Base-by-base conservation (phyloP, 768 basidiomycete genomes). In the Podaxis sp. region DNA sequence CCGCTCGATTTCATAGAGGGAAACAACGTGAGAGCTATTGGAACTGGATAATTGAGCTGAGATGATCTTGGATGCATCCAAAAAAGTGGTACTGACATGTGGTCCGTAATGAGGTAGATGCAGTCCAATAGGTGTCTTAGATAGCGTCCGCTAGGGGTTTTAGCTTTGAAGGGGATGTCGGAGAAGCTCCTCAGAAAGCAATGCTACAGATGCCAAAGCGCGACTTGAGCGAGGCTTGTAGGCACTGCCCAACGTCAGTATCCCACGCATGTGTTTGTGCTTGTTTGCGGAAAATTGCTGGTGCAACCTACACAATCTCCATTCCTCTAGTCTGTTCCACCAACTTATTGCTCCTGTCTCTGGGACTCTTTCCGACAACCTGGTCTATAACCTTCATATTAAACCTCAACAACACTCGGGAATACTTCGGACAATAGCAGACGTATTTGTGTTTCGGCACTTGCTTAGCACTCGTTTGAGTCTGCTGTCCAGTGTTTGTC, bases 1-100 rank as follows among this genome's bases (percentile, higher is more conserved):
- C 38, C 41, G 56, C 28, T 52, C 49, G 60, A 65, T 51, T 57
- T 51, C 59, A 65, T 53, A 48, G 20, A 8, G 44, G 33, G 58
- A 44, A 48, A 37, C 60, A 37, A 4, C n/a, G 17, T 20, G n/a
- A 36, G n/a, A 13, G 8, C 52, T 12, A 22, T 62, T 24, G 36
- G 52, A 11, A 38, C 54, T 44, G 46, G 17, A 28, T 10, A 33
- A 33, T 33, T 38, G 36, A 62, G 55, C 37, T 15, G 40, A 24
- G 8, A 46, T 24, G 56, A 20, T 28, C 50, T 36, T 33, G 41
- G 4, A 46, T 15, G n/a, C 13, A 17, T 28, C 20, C 17, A 20
- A 49, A 48, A 33, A 48, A 56, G 24, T 20, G 56, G 3, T 10
- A 37, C 50, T 60, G 40, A 60, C 59, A 22, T 38, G 38, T 60